Conservation (phyloP, 768 basidiomycete genomes). For the Tricholoma bakamatsutake region DNA sequence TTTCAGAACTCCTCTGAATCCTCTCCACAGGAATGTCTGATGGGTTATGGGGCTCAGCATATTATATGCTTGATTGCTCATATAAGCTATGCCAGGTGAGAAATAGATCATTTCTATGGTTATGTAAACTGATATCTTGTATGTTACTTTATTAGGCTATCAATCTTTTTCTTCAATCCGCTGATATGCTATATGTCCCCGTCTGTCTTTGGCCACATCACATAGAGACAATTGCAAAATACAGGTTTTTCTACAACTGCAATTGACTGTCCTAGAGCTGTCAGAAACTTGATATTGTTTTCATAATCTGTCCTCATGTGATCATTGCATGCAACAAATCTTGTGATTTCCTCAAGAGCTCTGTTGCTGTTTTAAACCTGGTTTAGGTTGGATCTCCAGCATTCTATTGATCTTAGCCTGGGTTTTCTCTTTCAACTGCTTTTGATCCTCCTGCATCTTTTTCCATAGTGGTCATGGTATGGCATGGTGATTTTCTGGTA, state of each 20-base stretch:
- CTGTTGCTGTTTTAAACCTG: neutral
- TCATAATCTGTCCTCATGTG: neutral
- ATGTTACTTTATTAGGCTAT: neutral
- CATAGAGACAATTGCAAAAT: neutral
- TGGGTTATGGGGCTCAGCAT: no score
- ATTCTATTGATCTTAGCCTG: no score
- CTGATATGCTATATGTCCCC: no score
- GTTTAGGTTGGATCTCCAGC: neutral
- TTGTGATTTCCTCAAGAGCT: neutral
- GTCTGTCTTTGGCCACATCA: neutral
- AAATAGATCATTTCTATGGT: no score
- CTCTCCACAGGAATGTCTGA: no score
- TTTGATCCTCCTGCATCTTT: no score
- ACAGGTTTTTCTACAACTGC: neutral
- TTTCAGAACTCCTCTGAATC: no score
- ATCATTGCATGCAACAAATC: neutral
- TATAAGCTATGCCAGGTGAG: no score
- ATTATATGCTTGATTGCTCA: no score
- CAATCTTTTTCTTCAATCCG: slow-evolving; percentile 7
- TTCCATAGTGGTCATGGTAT: no score
- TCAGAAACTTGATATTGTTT: neutral
- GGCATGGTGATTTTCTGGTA: no score
- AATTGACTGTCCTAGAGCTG: neutral
- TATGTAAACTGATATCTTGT: slow-evolving; percentile 1
- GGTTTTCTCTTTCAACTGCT: no score